Conservation (phyloP, 495 filamentous ascomycete species). For the Extremus antarcticus region DNA sequence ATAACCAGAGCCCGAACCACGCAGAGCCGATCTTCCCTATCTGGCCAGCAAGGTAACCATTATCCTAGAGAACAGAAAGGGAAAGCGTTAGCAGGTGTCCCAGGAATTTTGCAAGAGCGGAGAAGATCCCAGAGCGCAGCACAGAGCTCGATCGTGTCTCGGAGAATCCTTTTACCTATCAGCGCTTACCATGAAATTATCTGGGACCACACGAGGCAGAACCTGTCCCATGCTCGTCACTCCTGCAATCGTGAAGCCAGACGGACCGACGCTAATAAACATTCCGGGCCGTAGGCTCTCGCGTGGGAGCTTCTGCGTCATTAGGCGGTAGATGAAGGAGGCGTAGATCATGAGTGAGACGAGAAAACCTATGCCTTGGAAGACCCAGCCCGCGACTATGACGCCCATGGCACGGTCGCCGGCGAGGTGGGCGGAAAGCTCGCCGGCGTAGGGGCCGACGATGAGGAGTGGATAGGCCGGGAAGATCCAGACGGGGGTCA, state of each 20-base stretch:
- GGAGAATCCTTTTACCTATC: no score
- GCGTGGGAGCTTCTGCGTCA: constrained; percentile 80
- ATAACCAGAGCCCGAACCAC: constrained; percentile 67
- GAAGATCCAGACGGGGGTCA: constrained; percentile 91
- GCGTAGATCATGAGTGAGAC: constrained; percentile 71
- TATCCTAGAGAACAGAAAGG: no score
- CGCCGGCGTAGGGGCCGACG: constrained; percentile 61
- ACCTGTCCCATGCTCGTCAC: constrained; percentile 48
- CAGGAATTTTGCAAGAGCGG: constrained; percentile 10
- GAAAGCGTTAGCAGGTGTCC: no score
- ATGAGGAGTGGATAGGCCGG: constrained; percentile 79
- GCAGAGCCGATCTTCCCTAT: constrained; percentile 44
- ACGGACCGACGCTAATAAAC: constrained; percentile 75
- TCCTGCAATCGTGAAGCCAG: constrained; percentile 66
- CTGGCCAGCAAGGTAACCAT: constrained; percentile 44
- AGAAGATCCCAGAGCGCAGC: no score
- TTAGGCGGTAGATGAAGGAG: constrained; percentile 76
- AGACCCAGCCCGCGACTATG: constrained; percentile 57
- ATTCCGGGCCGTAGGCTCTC: constrained; percentile 69
- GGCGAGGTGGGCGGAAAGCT: constrained; percentile 44
- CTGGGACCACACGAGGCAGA: constrained; percentile 37
- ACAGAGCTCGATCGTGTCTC: no score
- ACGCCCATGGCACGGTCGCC: constrained; percentile 43
- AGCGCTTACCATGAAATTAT: constrained; percentile 52
- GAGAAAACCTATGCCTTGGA: constrained; percentile 77